Conservation (phyloP, 140 eudicot genomes). For the Ambrosia hybrid region DNA sequence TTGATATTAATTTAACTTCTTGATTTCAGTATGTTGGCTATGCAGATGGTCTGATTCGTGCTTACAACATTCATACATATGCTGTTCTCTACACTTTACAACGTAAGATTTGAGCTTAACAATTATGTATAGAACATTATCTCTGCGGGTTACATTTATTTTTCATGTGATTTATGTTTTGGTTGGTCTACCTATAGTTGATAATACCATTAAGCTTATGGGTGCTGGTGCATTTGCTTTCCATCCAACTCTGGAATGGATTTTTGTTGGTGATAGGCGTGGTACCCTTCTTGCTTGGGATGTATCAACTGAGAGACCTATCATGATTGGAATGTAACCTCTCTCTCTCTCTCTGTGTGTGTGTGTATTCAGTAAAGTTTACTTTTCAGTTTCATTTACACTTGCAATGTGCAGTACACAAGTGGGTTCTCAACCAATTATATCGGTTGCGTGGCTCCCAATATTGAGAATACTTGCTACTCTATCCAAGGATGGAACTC, state of each 20-base stretch:
- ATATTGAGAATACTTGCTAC: slow-evolving; percentile 78
- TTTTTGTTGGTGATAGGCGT: slow-evolving; percentile 95
- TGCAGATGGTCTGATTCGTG: slow-evolving; percentile 95
- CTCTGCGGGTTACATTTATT: neutral
- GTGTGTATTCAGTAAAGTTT: neutral
- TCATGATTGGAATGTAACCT: slow-evolving; percentile 96
- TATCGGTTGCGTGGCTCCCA: slow-evolving; percentile 94
- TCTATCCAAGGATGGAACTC: slow-evolving; percentile 88
- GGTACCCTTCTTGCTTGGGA: slow-evolving; percentile 99
- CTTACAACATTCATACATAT: slow-evolving; percentile 91
- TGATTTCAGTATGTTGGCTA: slow-evolving; percentile 87
- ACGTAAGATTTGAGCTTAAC: slow-evolving; percentile 55
- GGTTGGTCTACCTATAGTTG: slow-evolving; percentile 51
- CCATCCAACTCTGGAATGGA: slow-evolving; percentile 96
- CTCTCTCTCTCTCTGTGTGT: neutral
- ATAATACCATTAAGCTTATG: slow-evolving; percentile 78
- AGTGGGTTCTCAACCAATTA: slow-evolving; percentile 98
- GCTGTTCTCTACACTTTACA: slow-evolving; percentile 98
- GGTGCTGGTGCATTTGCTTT: slow-evolving; percentile 99
- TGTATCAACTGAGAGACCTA: slow-evolving; percentile 97
- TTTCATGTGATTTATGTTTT: slow-evolving; percentile 16
- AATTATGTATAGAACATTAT: slow-evolving; percentile 3
- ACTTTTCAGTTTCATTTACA: slow-evolving; percentile 9
- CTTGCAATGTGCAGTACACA: slow-evolving; percentile 66
- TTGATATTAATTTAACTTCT: slow-evolving; percentile 19